phyloP scores from a whole-genome alignment of 495 filamentous ascomycete species.

The Cercophora sp. region DNA sequence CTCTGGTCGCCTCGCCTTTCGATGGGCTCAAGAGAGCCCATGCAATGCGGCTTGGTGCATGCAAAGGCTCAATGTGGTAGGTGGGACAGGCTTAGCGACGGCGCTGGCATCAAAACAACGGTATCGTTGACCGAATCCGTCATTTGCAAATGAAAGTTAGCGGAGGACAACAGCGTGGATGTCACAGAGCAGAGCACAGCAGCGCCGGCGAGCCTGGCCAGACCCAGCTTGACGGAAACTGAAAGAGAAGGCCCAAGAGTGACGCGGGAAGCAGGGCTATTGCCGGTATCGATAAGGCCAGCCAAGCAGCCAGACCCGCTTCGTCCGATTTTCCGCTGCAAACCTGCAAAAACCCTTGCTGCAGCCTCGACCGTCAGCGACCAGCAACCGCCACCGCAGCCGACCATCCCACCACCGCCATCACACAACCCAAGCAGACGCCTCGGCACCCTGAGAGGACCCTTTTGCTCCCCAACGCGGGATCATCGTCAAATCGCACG shows the following conservation, averaged over 20 bases:
- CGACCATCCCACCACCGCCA: not conserved
- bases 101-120: not conserved
- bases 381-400: conserved; percentile 7
- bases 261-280: not conserved
- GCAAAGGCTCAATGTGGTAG: not conserved
- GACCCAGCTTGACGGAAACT: not conserved
- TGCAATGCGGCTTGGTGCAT: not conserved
- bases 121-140: too few species aligned
- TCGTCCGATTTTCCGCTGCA: not conserved
- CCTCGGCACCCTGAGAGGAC: not conserved
- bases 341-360: conserved; percentile 6
- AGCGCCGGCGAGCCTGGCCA: too few species aligned
- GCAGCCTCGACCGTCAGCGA: conserved; percentile 4
- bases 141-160: too few species aligned
- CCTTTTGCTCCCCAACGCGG: conserved; percentile 11
- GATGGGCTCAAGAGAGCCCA: too few species aligned
- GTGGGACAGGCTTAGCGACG: not conserved
- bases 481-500: conserved; percentile 20
- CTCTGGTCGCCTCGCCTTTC: conserved; percentile 1
- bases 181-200: too few species aligned
- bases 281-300: not conserved
- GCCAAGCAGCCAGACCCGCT: not conserved
- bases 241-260: not conserved
- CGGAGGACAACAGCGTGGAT: too few species aligned
- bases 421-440: conserved; percentile 1